Evolutionary conservation across 208 protist genomes (phyloP), one percentile per base, ranked within the genome.

Genomic region (Trypanosoma cruzi): DNA sequence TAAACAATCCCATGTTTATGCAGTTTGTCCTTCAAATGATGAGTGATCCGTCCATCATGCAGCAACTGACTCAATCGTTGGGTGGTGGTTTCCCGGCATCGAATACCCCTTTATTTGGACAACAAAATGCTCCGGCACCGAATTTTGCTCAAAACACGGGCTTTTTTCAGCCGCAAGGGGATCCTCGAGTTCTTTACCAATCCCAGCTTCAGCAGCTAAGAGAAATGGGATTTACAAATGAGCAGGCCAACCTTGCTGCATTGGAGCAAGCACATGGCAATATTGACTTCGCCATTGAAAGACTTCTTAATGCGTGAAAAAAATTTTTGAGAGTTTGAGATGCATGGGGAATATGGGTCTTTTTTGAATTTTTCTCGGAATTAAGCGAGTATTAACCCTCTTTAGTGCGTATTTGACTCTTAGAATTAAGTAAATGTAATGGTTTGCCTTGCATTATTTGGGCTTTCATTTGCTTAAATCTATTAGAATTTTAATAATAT

Each of bases 211-310:
- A 94, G 63, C 89, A 93, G 63, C 72, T 97, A 59, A 77, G 85
- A 14, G 91, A 95, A 24, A 97, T 97, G 93, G 93, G 93, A 20
- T 97, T 97, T 77, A 89, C 93, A 14, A 96, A 96, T 57, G 93
- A 97, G 55, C 88, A 96, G 8, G 93, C 93, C 0, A 97, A 97
- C 68, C 81, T 97, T 68, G 87, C 89, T 20, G 90, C 90, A 6
- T 79, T 97, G 44, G 91, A 96, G 54, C 88, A 95, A 68, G 73
- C 86, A 24, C 86, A 95, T 49, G 93, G 93, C 0, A 97, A 95
- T 70, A 37, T 97, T 31, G 77, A 79, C 13, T 95, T 97, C 73
- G 93, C 93, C 10, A 90, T 97, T 54, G 90, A 96, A 64, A 83
- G 91, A 52, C 73, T 97, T 34, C 76, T 97, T 34, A 89, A 85